Conservation (phyloP, 1,139 yeast species). For the Yamadazyma diospyri region DNA sequence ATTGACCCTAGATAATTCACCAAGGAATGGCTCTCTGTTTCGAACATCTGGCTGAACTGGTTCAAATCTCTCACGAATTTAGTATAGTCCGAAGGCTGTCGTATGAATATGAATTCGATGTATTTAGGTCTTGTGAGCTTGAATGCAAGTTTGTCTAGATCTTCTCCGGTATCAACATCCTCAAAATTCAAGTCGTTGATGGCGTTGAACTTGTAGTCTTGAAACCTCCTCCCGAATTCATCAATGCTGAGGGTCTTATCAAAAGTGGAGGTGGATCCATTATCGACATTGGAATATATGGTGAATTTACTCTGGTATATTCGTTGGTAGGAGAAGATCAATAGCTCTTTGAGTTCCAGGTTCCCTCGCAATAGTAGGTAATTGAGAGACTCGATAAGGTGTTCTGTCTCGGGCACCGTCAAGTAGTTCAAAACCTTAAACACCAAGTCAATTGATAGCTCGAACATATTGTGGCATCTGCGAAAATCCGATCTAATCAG, state of each 20-base stretch:
- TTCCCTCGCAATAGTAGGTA: background rate
- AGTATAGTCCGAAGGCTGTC: conserved; percentile 28
- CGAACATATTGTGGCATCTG: conserved; percentile 4
- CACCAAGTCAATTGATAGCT: conserved; percentile 26
- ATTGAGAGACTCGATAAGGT: conserved; percentile 13
- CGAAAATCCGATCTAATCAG: background rate
- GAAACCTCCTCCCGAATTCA: conserved; percentile 16
- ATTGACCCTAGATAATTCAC: conserved; percentile 18
- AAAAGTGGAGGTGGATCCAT: conserved; percentile 8
- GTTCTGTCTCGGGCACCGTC: conserved; percentile 20
- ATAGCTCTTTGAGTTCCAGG: conserved; percentile 14
- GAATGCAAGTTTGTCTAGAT: conserved; percentile 13
- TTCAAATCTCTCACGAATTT: conserved; percentile 24
- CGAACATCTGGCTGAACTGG: conserved; percentile 21
- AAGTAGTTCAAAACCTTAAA: conserved; percentile 20
- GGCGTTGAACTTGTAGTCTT: too few species aligned
- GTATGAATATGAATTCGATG: conserved; percentile 25
- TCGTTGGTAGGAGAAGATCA: conserved; percentile 20
- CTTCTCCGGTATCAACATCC: background rate
- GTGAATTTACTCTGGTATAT: conserved; percentile 21
- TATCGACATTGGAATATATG: conserved; percentile 14
- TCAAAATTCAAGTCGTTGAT: background rate
- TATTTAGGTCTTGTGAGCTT: conserved; percentile 21
- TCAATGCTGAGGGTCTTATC: conserved; percentile 16
- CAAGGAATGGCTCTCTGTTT: conserved; percentile 11